phyloP scores from a whole-genome alignment of 805 yeast genomes.

The Nakazawaea molendinolei region DNA sequence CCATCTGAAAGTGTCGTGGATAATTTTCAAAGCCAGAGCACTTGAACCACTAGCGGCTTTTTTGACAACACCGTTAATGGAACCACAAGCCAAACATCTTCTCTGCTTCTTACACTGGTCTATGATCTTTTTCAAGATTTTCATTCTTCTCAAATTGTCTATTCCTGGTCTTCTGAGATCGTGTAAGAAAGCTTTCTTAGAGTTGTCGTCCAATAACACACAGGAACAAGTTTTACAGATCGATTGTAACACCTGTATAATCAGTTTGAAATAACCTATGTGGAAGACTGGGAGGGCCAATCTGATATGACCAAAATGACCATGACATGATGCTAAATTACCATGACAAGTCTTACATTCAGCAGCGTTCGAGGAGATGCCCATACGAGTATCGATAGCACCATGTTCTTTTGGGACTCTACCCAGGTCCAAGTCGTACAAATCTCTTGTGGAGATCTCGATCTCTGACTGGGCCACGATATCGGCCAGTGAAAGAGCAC shows the following conservation, averaged over 20 bases:
- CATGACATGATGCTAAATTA: slow-evolving; percentile 88
- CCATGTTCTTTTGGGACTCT: slow-evolving; percentile 78
- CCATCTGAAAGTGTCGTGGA: slow-evolving; percentile 95
- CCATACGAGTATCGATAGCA: slow-evolving; percentile 91
- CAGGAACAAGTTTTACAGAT: slow-evolving; percentile 88
- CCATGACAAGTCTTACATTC: slow-evolving; percentile 94
- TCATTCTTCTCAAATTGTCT: slow-evolving; percentile 91
- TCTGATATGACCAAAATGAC: slow-evolving; percentile 94
- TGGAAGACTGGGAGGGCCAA: slow-evolving; percentile 95
- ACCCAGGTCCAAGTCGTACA: slow-evolving; percentile 86
- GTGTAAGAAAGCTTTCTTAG: slow-evolving; percentile 59
- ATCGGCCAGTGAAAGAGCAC: slow-evolving; percentile 88
- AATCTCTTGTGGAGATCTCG: slow-evolving; percentile 84
- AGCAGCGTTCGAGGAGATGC: slow-evolving; percentile 78
- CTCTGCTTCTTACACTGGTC: slow-evolving; percentile 96
- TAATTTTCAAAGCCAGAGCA: slow-evolving; percentile 88
- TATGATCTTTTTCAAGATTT: slow-evolving; percentile 67
- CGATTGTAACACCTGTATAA: slow-evolving; percentile 80
- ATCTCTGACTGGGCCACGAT: slow-evolving; percentile 92
- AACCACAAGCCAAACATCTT: slow-evolving; percentile 80
- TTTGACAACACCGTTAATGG: slow-evolving; percentile 93
- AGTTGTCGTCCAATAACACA: slow-evolving; percentile 64
- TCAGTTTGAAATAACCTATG: slow-evolving; percentile 92
- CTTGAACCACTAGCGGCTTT: slow-evolving; percentile 90
- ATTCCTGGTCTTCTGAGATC: slow-evolving; percentile 84